These are phyloP conservation scores for Zea mays DNA, from an alignment of 176 grass and related monocot genomes.

Conservation along the genomic window DNA sequence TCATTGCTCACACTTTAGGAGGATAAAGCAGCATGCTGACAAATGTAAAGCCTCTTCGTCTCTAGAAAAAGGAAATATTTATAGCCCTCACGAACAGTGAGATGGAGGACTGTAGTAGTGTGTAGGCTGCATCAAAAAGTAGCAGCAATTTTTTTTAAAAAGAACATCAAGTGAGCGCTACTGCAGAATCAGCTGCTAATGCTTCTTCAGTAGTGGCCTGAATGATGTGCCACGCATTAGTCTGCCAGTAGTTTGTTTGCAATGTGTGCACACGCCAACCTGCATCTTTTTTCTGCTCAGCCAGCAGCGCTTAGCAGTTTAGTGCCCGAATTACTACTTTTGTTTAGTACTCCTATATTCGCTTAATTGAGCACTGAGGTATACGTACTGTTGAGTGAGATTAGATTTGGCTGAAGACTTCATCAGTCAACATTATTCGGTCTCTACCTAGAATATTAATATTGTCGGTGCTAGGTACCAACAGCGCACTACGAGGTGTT, in stretches of 20 bases:
- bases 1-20: constrained; percentile 41
- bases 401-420: constrained; percentile 19
- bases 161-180: constrained; percentile 14
- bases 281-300: constrained; percentile 32
- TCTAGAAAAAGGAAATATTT: constrained; percentile 6
- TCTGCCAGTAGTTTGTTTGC: constrained; percentile 7
- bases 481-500: too few relatives aligned
- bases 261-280: constrained; percentile 34
- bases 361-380: too few relatives aligned
- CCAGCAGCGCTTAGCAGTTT: constrained; percentile 30
- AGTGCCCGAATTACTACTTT: constrained; percentile 18
- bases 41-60: constrained; percentile 6
- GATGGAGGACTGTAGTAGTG: background rate
- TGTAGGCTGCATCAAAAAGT: constrained; percentile 24
- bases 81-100: background rate
- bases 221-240: constrained; percentile 28
- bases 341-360: constrained; percentile 5
- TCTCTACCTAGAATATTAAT: background rate
- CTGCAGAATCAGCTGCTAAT: background rate
- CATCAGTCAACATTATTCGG: constrained; percentile 35
- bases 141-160: background rate
- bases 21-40: constrained; percentile 21
- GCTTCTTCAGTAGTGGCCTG: constrained; percentile 33
- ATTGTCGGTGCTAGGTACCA: too few relatives aligned
- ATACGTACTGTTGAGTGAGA: background rate